A percentile compares a stretch with the other conserved stretches of the same genome.
These are phyloP conservation scores for Colletotrichum acutatum DNA, from an alignment of 2,329 filamentous ascomycete genomes.

Conservation along the genomic window DNA sequence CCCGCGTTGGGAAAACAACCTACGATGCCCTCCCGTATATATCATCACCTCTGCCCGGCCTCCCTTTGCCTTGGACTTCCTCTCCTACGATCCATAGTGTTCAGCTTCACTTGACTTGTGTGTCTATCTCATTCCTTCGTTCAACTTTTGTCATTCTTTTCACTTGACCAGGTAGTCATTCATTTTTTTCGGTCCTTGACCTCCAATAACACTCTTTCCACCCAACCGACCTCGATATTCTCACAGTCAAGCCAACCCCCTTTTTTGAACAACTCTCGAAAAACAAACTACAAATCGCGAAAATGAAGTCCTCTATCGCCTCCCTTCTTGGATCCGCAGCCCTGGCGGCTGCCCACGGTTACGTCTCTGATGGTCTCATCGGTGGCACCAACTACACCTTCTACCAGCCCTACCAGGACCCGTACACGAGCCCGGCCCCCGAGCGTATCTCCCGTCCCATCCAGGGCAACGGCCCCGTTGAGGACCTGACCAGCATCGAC, in stretches of 20 bases:
- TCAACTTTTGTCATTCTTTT: slow-evolving; percentile 35
- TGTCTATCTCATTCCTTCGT: slow-evolving; percentile 35
- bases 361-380: slow-evolving; percentile 58
- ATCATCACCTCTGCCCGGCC: slow-evolving; percentile 12
- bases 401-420: slow-evolving; percentile 54
- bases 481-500: slow-evolving; percentile 63
- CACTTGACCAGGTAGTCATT: slow-evolving; percentile 36
- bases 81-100: slow-evolving; percentile 27
- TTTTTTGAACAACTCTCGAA: neutral
- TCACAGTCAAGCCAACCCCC: slow-evolving; percentile 22
- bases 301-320: slow-evolving; percentile 38
- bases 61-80: neutral
- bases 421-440: slow-evolving; percentile 52
- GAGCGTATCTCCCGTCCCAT: slow-evolving; percentile 66
- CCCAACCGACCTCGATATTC: slow-evolving; percentile 24
- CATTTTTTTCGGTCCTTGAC: slow-evolving; percentile 34
- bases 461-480: slow-evolving; percentile 67
- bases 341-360: slow-evolving; percentile 60
- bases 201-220: slow-evolving; percentile 25
- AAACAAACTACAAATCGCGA: slow-evolving; percentile 11
- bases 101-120: slow-evolving; percentile 35
- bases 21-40: slow-evolving; percentile 26
- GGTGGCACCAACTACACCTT: slow-evolving; percentile 47
- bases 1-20: slow-evolving; percentile 20
- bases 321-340: slow-evolving; percentile 46